Percentiles rank a stretch among this genome's conserved stretches.
Evolutionary conservation across 2,329 filamentous ascomycete genomes (phyloP).

Genomic region (Zalaria obscura): DNA sequence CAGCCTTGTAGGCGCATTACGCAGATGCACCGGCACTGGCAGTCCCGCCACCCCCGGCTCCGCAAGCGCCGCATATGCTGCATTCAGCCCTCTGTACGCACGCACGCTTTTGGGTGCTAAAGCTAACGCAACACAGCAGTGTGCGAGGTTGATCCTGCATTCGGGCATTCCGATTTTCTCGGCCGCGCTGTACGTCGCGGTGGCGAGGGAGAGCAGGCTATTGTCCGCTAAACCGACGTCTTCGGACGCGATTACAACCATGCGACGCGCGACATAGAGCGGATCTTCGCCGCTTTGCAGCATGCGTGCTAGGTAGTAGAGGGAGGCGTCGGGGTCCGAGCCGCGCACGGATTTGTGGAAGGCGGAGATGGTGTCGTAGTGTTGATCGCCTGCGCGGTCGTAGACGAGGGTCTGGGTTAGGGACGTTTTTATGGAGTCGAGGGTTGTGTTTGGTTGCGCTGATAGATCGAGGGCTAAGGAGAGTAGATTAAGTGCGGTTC

Average conservation of each 20-base stretch:
- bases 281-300: constrained; percentile 89
- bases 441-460: constrained; percentile 48
- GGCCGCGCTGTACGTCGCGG: constrained; percentile 70
- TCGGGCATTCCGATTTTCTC: constrained; percentile 95
- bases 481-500: constrained; percentile 82
- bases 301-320: constrained; percentile 96
- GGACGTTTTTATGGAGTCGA: constrained; percentile 62
- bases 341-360: constrained; percentile 94
- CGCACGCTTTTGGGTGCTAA: constrained; percentile 76
- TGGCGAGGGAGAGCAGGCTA: constrained; percentile 68
- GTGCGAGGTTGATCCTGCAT: constrained; percentile 80
- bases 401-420: constrained; percentile 90
- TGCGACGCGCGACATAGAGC: constrained; percentile 77
- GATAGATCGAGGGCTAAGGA: constrained; percentile 76
- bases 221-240: constrained; percentile 88
- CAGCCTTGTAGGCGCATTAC: constrained; percentile 81
- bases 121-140: constrained; percentile 69
- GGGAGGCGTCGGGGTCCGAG: constrained; percentile 67
- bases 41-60: constrained; percentile 74
- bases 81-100: constrained; percentile 69
- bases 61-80: constrained; percentile 61
- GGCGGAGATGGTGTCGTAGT: constrained; percentile 94
- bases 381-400: constrained; percentile 86
- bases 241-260: constrained; percentile 90
- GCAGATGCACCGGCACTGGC: constrained; percentile 72